Evolutionary conservation across 331 rosid genomes (phyloP).

Genomic region (Acacia concinna): DNA sequence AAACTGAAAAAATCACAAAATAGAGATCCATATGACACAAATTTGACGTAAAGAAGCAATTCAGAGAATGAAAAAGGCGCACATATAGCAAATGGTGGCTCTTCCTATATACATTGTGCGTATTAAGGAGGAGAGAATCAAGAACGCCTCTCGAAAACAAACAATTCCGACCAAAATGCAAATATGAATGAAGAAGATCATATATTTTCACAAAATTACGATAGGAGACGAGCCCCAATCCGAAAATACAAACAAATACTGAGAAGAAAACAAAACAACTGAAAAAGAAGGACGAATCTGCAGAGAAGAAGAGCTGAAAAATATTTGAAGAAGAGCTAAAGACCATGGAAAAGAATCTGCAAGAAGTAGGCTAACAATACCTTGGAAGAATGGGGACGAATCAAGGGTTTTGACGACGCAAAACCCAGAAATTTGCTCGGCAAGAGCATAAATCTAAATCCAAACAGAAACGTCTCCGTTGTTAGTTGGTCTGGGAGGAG

Average conservation of each 20-base stretch:
- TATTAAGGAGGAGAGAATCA: slow-evolving; percentile 38
- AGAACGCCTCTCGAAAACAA: slow-evolving; percentile 17
- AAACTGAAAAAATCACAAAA: background rate
- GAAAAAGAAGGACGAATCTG: slow-evolving; percentile 56
- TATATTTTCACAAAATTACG: slow-evolving; percentile 32
- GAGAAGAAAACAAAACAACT: slow-evolving; percentile 26
- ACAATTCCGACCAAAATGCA: slow-evolving; percentile 16
- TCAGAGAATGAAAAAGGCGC: slow-evolving; percentile 7
- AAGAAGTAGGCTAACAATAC: slow-evolving; percentile 14
- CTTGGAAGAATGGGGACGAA: slow-evolving; percentile 50
- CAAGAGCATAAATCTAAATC: slow-evolving; percentile 56
- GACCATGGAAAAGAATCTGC: slow-evolving; percentile 28
- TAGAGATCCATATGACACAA: background rate
- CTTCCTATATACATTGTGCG: slow-evolving; percentile 44
- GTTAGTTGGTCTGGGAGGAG: slow-evolving; percentile 53
- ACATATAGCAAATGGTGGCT: slow-evolving; percentile 22
- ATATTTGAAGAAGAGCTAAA: background rate
- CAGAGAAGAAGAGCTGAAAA: slow-evolving; percentile 9
- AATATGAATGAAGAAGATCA: slow-evolving; percentile 29
- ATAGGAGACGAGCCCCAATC: slow-evolving; percentile 14
- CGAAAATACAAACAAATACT: background rate
- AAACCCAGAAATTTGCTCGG: slow-evolving; percentile 35
- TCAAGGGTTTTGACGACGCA: slow-evolving; percentile 54
- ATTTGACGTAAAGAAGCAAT: slow-evolving; percentile 13
- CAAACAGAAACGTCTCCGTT: slow-evolving; percentile 37